A percentile compares a stretch with the other conserved stretches of the same genome.
Evolutionary conservation across 139 green algal species (phyloP).

Genomic region (Asterochloris erici): DNA sequence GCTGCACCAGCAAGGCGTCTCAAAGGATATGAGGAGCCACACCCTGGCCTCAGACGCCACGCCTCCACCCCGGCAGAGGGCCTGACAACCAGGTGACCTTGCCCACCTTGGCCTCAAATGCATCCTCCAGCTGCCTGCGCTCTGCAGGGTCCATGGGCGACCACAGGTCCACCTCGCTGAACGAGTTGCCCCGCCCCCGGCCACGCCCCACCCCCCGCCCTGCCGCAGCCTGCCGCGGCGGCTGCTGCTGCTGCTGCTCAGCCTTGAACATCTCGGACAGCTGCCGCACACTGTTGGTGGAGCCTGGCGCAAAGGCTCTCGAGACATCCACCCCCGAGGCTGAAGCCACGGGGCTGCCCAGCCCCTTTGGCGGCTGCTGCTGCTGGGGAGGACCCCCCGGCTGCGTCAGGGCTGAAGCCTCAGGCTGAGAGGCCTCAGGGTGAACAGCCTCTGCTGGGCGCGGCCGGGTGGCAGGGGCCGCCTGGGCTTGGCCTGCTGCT

Average conservation of each 20-base stretch:
- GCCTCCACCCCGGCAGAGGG: no score
- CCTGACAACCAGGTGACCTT: no score
- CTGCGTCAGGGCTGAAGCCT: background rate
- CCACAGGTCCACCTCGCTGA: slow-evolving; percentile 5
- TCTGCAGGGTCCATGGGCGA: background rate
- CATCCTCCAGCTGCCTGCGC: slow-evolving; percentile 1
- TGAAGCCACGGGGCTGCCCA: background rate
- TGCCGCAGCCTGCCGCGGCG: background rate
- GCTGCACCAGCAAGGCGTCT: no score
- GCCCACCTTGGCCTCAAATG: slow-evolving; percentile 7
- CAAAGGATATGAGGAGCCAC: no score
- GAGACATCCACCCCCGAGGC: no score
- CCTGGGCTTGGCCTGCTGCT: no score
- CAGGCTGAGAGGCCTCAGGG: no score
- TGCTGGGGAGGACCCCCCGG: background rate
- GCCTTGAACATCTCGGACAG: slow-evolving; percentile 14
- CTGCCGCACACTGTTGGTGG: slow-evolving; percentile 11
- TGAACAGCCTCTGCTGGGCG: no score
- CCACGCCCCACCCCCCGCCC: no score
- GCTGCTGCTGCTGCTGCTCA: background rate
- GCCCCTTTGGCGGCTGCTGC: background rate
- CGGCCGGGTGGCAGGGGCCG: no score
- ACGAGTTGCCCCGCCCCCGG: no score
- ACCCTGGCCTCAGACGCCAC: no score
- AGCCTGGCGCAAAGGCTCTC: slow-evolving; percentile 2